Conservation (phyloP, 1,139 yeast genomes). For the Sugiyamaella paludigena region DNA sequence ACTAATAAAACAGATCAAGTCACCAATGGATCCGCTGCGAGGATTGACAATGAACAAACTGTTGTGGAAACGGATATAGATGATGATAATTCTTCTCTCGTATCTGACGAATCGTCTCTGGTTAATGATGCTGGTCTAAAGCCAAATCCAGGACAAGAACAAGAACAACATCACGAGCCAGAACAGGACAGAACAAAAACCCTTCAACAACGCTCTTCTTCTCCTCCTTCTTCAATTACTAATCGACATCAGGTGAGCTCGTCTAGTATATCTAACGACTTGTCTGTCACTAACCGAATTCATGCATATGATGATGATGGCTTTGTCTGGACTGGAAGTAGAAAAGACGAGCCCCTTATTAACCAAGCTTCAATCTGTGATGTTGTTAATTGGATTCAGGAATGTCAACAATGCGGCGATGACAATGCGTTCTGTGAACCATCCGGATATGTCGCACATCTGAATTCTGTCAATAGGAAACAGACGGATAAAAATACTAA, state of each 20-base stretch:
- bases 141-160: too few species aligned
- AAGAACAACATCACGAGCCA: too few species aligned
- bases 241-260: background rate
- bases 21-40: too few species aligned
- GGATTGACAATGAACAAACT: too few species aligned
- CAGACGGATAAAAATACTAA: background rate
- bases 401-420: conserved; percentile 28
- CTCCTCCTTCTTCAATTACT: too few species aligned
- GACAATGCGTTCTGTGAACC: conserved; percentile 29
- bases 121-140: too few species aligned
- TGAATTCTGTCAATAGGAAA: conserved; percentile 12
- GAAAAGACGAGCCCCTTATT: conserved; percentile 6
- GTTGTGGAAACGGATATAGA: too few species aligned
- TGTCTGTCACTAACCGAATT: background rate
- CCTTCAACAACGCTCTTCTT: too few species aligned
- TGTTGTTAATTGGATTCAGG: conserved; percentile 29
- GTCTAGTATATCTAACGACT: background rate
- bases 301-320: conserved; percentile 25
- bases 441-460: conserved; percentile 31
- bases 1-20: too few species aligned
- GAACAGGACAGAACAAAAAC: too few species aligned
- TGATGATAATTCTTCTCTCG: too few species aligned
- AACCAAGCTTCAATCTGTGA: conserved; percentile 25
- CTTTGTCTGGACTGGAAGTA: conserved; percentile 28
- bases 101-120: too few species aligned